Evolutionary conservation across 1,284 basidiomycete species (phyloP), one percentile per base, ranked within the genome.

Genomic region (Taiwanofungus camphoratus): DNA sequence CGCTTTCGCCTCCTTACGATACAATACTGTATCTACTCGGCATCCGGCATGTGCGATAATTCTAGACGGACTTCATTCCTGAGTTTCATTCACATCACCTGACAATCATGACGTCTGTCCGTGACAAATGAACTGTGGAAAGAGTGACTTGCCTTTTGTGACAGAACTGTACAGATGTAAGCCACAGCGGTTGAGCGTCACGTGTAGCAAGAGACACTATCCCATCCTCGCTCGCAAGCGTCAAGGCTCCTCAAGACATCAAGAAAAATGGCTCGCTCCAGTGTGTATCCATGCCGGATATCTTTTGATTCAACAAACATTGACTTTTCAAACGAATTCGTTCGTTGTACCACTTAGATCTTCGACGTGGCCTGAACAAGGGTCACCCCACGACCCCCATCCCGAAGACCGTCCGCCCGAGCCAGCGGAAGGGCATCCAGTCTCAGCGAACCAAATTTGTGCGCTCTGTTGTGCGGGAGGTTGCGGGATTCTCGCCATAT

Each of bases 401-500:
- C 64, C 73, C 84, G 58, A 86, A 90, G 70, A 69, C 71, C 44
- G 69, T 75, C 42, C 86, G 87, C 65, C 94, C 94, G 46, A 88
- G 86, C 60, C 83, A 95, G 65, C 88, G 91, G 70, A 99, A 98
- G 79, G 96, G 95, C 56, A 69, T 82, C 58, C 79, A 82, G 65
- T 87, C 87, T 46, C 77, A 77, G 57, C 90, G 89, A 73, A 92
- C 84, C 64, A 85, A 85, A 62, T 93, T 97, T 62, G 92, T 96
- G 63, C 87, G 89, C 65, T 87, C 82, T 52, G 77, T 97, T 52
- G 76, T 97, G 60, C 83, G 93, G 58, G 93, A 97, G 77, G 92
- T 96, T 63, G 92, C 86, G 63, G 96, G 96, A 52, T 99, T 98
- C 75, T 92, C 94, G 36, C 90, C 96, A 36, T 99, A 99, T 70